Evolutionary conservation across 805 yeast species (phyloP).

Genomic region (Candida piceae): DNA sequence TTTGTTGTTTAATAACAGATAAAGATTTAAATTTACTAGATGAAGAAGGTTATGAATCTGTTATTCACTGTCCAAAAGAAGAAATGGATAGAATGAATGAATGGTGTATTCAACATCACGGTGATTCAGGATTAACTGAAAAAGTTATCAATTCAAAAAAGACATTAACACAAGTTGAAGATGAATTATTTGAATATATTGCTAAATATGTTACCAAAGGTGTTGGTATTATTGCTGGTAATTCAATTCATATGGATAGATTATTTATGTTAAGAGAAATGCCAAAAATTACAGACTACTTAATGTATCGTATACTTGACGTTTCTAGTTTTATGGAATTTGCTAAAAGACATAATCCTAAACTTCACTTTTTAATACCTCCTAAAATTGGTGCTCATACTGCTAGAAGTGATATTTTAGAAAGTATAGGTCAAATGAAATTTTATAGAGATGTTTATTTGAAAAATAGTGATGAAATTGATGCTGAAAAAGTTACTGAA

Average conservation of each 20-base stretch:
- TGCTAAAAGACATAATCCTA: slow-evolving; percentile 71
- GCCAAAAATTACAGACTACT: slow-evolving; percentile 60
- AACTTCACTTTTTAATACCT: slow-evolving; percentile 51
- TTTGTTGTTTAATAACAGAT: slow-evolving; percentile 87
- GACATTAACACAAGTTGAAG: slow-evolving; percentile 56
- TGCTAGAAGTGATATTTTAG: slow-evolving; percentile 82
- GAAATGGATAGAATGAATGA: slow-evolving; percentile 71
- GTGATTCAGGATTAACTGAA: slow-evolving; percentile 68
- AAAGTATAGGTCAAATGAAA: slow-evolving; percentile 76
- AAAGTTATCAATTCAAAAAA: slow-evolving; percentile 54
- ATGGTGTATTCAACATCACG: slow-evolving; percentile 87
- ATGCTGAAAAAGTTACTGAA: slow-evolving; percentile 1
- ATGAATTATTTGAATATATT: slow-evolving; percentile 60
- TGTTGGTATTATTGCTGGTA: slow-evolving; percentile 80
- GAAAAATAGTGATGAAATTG: slow-evolving; percentile 17
- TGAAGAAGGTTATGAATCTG: slow-evolving; percentile 70
- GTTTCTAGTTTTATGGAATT: slow-evolving; percentile 85
- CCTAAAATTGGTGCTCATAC: slow-evolving; percentile 72
- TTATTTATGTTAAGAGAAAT: slow-evolving; percentile 78
- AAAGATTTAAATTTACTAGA: slow-evolving; percentile 70
- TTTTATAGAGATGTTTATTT: slow-evolving; percentile 74
- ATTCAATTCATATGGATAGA: slow-evolving; percentile 87
- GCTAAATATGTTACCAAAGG: slow-evolving; percentile 47
- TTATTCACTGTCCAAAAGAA: slow-evolving; percentile 60
- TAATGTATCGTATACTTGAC: slow-evolving; percentile 78